Conservation (phyloP, 768 basidiomycete species). For the Trametes meyenii region DNA sequence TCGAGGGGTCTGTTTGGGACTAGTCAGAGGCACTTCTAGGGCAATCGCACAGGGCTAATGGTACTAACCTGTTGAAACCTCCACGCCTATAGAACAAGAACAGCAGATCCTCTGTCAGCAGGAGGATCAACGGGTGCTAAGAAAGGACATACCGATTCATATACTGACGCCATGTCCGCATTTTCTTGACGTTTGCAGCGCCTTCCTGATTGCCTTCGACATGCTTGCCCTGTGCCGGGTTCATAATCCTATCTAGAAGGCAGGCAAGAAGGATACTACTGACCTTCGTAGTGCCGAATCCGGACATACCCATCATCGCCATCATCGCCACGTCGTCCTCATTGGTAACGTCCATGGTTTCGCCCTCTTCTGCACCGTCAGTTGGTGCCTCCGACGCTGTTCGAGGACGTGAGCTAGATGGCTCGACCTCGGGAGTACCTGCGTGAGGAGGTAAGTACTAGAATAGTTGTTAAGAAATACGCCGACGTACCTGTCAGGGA, state of each 20-base stretch:
- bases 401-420: constrained; percentile 31
- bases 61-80: constrained; percentile 77
- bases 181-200: constrained; percentile 68
- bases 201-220: constrained; percentile 86
- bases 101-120: constrained; percentile 11
- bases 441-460: constrained; percentile 41
- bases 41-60: not conserved
- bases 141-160: constrained; percentile 78
- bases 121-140: constrained; percentile 16
- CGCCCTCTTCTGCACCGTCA: constrained; percentile 54
- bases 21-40: not conserved
- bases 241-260: not conserved
- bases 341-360: constrained; percentile 53
- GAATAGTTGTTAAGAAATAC: constrained; percentile 29
- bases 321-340: constrained; percentile 83
- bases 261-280: not conserved
- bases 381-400: constrained; percentile 50
- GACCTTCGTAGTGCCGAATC: constrained; percentile 92
- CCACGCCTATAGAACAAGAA: constrained; percentile 57
- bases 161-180: constrained; percentile 94
- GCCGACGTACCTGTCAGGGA: constrained; percentile 10
- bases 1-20: constrained; percentile 72
- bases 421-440: constrained; percentile 32
- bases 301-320: constrained; percentile 85
- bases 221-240: constrained; percentile 61